Evolutionary conservation across 2,329 filamentous ascomycete species (phyloP), one percentile per base, ranked within the genome.

Genomic region (Colletotrichum orchidophilum): DNA sequence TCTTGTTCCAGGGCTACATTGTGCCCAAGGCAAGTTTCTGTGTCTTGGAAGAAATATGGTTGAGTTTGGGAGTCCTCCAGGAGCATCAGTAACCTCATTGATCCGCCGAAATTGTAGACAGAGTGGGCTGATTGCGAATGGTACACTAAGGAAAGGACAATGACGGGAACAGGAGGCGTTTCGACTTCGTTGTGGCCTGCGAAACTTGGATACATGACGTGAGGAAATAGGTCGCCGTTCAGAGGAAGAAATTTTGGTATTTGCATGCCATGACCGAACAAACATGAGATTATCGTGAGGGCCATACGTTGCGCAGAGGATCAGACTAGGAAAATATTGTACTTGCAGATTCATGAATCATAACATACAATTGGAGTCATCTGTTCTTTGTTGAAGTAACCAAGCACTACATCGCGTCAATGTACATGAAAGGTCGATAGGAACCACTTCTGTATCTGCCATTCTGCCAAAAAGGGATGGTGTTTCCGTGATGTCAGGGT

Each of bases 171-270:
- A 11, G 6, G 15, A n/a, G 29, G 33, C 63, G 29, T 24, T 39
- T 53, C 31, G 50, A 59, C 15, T 35, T 63, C 33, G 15, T 29
- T 42, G 42, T 63, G 52, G 61, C 49, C 46, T 66, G 63, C 24
- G 39, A n/a, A 50, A 29, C 11, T 24, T 27, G 50, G 21, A 70
- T 24, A 18, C 31, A 15, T 5, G 2, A 12, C 24, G 12, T 13
- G 8, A 31, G 42, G 26, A 46, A 21, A 33, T 13, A 13, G 21
- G 29, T 50, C n/a, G 49, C 33, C 18, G 18, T 21, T 42, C 31
- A 11, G n/a, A 27, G 18, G 2, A n/a, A 2, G 13, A 29, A 18
- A 15, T 29, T 11, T 31, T 42, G 50, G 1, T 29, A 18, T 2
- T 8, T 42, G 24, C 12, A 24, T 21, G 35, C 27, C 12, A 24